Base-by-base conservation (phyloP, 2,329 filamentous ascomycete genomes). In the Bisporella sp. region DNA sequence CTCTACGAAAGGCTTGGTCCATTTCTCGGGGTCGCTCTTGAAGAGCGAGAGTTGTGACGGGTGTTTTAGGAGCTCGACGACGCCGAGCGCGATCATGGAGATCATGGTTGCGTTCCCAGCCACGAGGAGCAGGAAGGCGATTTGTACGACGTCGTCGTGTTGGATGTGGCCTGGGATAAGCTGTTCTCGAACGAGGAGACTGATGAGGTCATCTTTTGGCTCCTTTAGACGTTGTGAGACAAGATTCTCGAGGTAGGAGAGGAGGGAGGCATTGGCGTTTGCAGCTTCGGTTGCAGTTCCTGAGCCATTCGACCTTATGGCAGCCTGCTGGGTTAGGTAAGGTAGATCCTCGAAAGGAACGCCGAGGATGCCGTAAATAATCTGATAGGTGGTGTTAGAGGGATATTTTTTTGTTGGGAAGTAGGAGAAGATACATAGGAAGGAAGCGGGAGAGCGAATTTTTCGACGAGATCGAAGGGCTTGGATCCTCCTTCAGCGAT, bases 21-120 rank as follows among this genome's bases (percentile, higher is more conserved):
- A 66, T 0, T 61, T 62, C 30, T 48, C 28, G 0, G 72, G 69
- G 35, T 74, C 58, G 4, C 59, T 53, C 49, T 70, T 72, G 1
- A 76, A 61, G 37, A 71, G 65, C 0, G 57, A 64, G 2, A 75
- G 64, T 54, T 74, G 73, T 1, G 60, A 49, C 0, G 73, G 72
- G 43, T 76, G 63, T 48, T 73, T 66, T 12, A 71, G 62, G 5
- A 76, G 67, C 4, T 69, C 71, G 0, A 73, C 64, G 6, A 75
- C 63, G 8, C 74, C 74, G 32, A 76, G 63, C 1, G 68, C 65
- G 50, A 76, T 76, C 69, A 73, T 76, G 57, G 71, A 75, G 4
- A 76, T 69, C 70, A 76, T 73, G 1, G 75, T 76, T 0, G 74
- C 75, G 37, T 77, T 78, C 2, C 74, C 74, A 0, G 74, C 73